These are phyloP conservation scores for Phytophthora nicotianae DNA, from an alignment of 352 stramenopile species.

Conservation along the genomic window DNA sequence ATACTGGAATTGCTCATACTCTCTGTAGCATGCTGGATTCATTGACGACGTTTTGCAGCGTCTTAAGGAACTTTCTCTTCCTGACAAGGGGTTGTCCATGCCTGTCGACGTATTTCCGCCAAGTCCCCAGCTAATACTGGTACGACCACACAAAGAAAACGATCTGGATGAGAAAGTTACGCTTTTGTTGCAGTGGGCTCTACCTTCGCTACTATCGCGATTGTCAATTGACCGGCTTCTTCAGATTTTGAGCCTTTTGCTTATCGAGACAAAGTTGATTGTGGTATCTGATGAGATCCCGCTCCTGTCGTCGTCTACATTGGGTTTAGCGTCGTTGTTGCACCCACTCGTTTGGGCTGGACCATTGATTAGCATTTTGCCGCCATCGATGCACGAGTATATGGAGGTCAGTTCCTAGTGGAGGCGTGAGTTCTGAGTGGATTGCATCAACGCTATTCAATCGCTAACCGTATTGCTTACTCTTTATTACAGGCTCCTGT, in stretches of 20 bases:
- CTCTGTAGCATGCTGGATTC: conserved; percentile 40
- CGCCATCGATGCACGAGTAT: conserved; percentile 56
- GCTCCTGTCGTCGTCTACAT: conserved; percentile 46
- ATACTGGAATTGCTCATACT: neutral
- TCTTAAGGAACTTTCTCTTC: conserved; percentile 27
- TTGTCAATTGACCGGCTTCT: conserved; percentile 50
- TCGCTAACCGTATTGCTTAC: conserved; percentile 5
- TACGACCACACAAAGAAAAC: conserved; percentile 38
- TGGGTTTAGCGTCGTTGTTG: conserved; percentile 49
- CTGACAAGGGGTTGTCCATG: conserved; percentile 23
- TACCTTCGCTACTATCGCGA: conserved; percentile 39
- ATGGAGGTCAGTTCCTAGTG: conserved; percentile 42
- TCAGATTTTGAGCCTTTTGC: conserved; percentile 45
- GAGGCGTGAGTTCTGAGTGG: conserved; percentile 11
- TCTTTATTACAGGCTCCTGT: conserved; percentile 48
- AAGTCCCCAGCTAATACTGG: conserved; percentile 27
- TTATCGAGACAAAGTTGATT: conserved; percentile 63
- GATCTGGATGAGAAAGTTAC: conserved; percentile 43
- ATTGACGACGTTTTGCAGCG: conserved; percentile 41
- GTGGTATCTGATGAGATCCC: conserved; percentile 51
- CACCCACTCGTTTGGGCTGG: conserved; percentile 56
- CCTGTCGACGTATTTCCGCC: conserved; percentile 29
- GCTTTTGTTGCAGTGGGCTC: conserved; percentile 53
- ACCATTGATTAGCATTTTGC: conserved; percentile 55
- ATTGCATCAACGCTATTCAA: neutral